Conservation (phyloP, 2,329 filamentous ascomycete species). For the Pseudogymnoascus sp. region DNA sequence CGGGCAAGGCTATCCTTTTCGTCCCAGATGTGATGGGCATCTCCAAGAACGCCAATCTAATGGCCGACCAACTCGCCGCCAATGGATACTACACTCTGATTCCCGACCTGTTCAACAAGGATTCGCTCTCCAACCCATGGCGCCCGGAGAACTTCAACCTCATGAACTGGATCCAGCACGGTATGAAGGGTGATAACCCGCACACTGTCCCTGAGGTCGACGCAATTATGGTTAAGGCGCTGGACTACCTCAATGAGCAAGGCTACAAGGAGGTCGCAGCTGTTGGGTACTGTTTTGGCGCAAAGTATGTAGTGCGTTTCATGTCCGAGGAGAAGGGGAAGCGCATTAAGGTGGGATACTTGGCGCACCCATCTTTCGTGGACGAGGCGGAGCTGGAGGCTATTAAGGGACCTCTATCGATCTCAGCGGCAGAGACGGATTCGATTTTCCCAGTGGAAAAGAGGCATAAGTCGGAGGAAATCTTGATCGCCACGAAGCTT, state of each 20-base stretch:
- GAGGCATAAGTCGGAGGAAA: constrained; percentile 59
- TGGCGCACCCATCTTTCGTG: constrained; percentile 74
- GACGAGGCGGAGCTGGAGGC: constrained; percentile 57
- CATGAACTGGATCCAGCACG: constrained; percentile 41
- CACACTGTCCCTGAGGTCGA: constrained; percentile 28
- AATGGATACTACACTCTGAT: constrained; percentile 50
- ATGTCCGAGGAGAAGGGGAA: constrained; percentile 51
- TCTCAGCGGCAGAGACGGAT: constrained; percentile 59
- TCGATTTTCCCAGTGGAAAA: constrained; percentile 58
- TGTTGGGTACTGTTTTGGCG: constrained; percentile 72
- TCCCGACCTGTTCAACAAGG: constrained; percentile 65
- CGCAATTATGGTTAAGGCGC: constrained; percentile 41
- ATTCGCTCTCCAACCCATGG: constrained; percentile 46
- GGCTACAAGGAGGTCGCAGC: constrained; percentile 55
- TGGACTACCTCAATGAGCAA: constrained; percentile 53
- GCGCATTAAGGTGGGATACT: constrained; percentile 61
- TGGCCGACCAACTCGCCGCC: constrained; percentile 69
- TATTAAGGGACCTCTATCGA: constrained; percentile 62
- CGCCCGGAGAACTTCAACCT: constrained; percentile 41
- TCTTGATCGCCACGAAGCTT: constrained; percentile 47
- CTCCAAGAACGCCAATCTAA: constrained; percentile 55
- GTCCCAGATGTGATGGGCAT: constrained; percentile 30
- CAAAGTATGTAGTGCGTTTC: constrained; percentile 68
- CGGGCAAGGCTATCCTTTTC: constrained; percentile 33
- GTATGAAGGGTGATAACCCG: constrained; percentile 28